phyloP scores from a whole-genome alignment of 2,329 filamentous ascomycete species.

The Microsporum ferrugineum region DNA sequence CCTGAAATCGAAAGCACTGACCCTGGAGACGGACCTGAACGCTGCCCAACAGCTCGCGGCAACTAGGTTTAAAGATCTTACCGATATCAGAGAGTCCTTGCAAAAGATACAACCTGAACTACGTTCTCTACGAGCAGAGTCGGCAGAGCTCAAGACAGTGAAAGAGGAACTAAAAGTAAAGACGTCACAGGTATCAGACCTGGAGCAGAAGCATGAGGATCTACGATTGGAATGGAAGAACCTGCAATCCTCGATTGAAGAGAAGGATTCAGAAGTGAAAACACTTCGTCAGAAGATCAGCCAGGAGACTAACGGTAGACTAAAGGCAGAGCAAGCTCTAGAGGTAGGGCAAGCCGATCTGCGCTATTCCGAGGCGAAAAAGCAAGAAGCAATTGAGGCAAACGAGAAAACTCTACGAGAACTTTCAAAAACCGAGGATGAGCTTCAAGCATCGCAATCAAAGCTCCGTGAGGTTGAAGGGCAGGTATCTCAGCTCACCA shows the following conservation, averaged over 20 bases:
- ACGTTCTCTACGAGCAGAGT: conserved; percentile 64
- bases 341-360: conserved; percentile 64
- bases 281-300: conserved; percentile 65
- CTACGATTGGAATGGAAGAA: conserved; percentile 60
- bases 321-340: conserved; percentile 68
- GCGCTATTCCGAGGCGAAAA: conserved; percentile 64
- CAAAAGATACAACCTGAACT: conserved; percentile 82
- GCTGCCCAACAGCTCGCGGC: conserved; percentile 80
- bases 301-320: conserved; percentile 58
- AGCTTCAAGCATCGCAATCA: conserved; percentile 46
- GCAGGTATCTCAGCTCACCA: conserved; percentile 54
- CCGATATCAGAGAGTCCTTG: conserved; percentile 64
- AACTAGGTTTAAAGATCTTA: conserved; percentile 75
- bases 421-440: conserved; percentile 59
- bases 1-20: conserved; percentile 56
- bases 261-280: conserved; percentile 68
- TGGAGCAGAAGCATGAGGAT: conserved; percentile 75
- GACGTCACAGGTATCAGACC: conserved; percentile 53
- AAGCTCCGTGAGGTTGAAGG: conserved; percentile 64
- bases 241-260: conserved; percentile 57
- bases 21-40: conserved; percentile 69
- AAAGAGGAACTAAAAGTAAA: conserved; percentile 62
- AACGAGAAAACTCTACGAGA: conserved; percentile 62
- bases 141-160: conserved; percentile 57
- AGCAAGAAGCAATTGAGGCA: conserved; percentile 62